Evolutionary conservation across 805 yeast genomes (phyloP).

Genomic region (Hanseniaspora thailandica): DNA sequence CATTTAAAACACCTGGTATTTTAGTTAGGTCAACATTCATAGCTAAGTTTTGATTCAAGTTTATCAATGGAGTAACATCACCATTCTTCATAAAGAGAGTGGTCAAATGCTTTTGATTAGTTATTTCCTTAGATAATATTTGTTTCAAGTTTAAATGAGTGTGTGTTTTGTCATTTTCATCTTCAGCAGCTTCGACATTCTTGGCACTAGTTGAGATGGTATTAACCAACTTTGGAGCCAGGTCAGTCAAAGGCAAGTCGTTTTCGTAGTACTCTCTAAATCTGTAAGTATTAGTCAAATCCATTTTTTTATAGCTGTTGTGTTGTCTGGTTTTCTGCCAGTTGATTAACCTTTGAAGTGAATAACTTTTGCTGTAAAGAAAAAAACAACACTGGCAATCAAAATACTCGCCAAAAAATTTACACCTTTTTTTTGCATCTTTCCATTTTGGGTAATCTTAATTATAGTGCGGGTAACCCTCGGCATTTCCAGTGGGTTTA

Average conservation of each 20-base stretch:
- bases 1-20: constrained; percentile 56
- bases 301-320: neutral
- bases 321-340: neutral
- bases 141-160: constrained; percentile 3
- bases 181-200: constrained; percentile 35
- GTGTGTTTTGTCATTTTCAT: constrained; percentile 30
- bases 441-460: too few species aligned
- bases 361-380: too few species aligned
- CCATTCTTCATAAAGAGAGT: constrained; percentile 59
- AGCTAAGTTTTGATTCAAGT: constrained; percentile 54
- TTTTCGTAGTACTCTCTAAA: constrained; percentile 30
- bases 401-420: too few species aligned
- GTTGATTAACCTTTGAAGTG: too few species aligned
- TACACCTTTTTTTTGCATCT: too few species aligned
- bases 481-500: too few species aligned
- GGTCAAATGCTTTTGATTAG: constrained; percentile 36
- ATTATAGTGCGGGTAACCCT: too few species aligned
- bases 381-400: too few species aligned
- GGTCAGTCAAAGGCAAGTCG: constrained; percentile 82
- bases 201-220: constrained; percentile 23
- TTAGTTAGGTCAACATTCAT: constrained; percentile 63
- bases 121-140: constrained; percentile 10
- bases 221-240: constrained; percentile 69
- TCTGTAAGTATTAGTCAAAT: constrained; percentile 9
- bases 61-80: constrained; percentile 51